Conservation (phyloP, 139 green algal genomes). For the Pycnococcus provasolii region DNA sequence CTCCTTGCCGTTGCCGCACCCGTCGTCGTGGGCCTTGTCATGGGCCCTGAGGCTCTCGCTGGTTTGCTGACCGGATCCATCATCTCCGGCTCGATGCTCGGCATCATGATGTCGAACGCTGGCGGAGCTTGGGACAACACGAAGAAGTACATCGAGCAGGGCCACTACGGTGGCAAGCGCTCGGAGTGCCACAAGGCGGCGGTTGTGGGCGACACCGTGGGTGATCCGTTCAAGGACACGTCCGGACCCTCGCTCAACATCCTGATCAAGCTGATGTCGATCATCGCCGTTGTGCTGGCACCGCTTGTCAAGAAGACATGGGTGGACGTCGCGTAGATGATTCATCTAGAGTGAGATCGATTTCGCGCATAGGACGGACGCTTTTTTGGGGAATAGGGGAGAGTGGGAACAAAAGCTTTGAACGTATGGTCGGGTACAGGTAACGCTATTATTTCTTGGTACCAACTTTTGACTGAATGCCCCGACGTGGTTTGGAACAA, state of each 20-base stretch:
- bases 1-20: conserved; percentile 28
- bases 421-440: too few species aligned
- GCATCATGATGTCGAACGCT: conserved; percentile 28
- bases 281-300: conserved; percentile 34
- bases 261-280: conserved; percentile 46
- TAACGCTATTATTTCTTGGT: too few species aligned
- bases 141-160: conserved; percentile 40
- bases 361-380: too few species aligned
- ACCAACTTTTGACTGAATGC: too few species aligned
- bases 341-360: too few species aligned
- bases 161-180: conserved; percentile 10
- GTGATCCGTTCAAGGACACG: conserved; percentile 50
- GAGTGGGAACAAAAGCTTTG: too few species aligned
- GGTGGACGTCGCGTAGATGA: too few species aligned
- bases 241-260: conserved; percentile 40
- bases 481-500: too few species aligned
- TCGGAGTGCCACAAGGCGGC: conserved; percentile 35
- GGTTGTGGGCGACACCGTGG: conserved; percentile 44
- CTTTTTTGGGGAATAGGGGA: too few species aligned
- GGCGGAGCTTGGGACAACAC: conserved; percentile 43
- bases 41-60: conserved; percentile 29
- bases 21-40: conserved; percentile 26
- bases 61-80: conserved; percentile 25
- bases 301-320: conserved; percentile 11
- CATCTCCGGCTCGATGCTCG: conserved; percentile 16